Evolutionary conservation across 805 yeast genomes (phyloP).

Genomic region (Suhomyces vadensis): DNA sequence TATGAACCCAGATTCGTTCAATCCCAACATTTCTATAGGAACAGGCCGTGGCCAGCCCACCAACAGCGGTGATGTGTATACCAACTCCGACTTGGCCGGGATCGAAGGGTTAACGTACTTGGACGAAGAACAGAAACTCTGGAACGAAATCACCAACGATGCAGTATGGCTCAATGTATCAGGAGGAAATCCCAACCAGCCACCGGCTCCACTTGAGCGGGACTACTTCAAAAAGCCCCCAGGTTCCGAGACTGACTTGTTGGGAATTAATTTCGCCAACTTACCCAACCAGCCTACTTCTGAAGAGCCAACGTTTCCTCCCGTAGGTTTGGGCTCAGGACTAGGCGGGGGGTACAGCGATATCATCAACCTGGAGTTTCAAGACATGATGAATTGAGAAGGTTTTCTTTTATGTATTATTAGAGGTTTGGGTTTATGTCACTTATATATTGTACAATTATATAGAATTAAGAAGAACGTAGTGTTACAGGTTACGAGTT

Average conservation of each 20-base stretch:
- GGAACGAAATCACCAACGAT: conserved; percentile 78
- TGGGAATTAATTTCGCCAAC: conserved; percentile 3
- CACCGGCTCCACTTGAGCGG: conserved; percentile 10
- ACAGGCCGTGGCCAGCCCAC: background rate
- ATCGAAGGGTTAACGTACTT: conserved; percentile 44
- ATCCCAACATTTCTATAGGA: conserved; percentile 15
- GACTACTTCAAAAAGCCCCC: conserved; percentile 9
- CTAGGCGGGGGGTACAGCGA: conserved; percentile 35
- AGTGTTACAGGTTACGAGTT: conserved; percentile 14
- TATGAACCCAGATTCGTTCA: conserved; percentile 19
- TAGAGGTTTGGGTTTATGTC: background rate
- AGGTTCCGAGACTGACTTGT: background rate
- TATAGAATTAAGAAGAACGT: conserved; percentile 2
- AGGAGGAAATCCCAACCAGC: conserved; percentile 23
- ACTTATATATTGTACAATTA: background rate
- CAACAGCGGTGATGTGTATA: conserved; percentile 31
- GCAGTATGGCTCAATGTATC: conserved; percentile 65
- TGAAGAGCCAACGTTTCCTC: background rate
- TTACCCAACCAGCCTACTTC: conserved; percentile 2
- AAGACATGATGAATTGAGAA: conserved; percentile 17
- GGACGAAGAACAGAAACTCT: conserved; percentile 52
- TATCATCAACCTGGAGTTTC: conserved; percentile 41
- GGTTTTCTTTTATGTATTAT: conserved; percentile 1
- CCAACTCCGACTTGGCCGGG: conserved; percentile 39
- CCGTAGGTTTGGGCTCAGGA: conserved; percentile 5